Percentiles rank a stretch among this genome's conserved stretches.
Conservation (phyloP, 2,329 filamentous ascomycete species). For the Lithohypha guttulata region DNA sequence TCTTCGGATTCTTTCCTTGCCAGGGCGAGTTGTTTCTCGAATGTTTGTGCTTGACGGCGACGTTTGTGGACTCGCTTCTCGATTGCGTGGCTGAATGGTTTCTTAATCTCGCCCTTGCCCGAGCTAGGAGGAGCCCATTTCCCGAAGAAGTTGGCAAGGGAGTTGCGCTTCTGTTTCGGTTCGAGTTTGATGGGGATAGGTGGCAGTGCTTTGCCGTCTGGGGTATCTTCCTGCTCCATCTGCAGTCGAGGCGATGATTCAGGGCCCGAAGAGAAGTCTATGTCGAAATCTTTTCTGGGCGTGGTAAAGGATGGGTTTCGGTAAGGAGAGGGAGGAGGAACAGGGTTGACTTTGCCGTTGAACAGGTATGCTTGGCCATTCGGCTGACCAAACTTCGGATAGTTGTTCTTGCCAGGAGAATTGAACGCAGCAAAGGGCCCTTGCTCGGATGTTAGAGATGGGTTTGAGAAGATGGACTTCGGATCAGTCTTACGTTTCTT, state of each 20-base stretch:
- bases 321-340: slow-evolving; percentile 28
- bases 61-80: slow-evolving; percentile 39
- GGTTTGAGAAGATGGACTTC: not conserved
- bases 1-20: slow-evolving; percentile 32
- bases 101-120: slow-evolving; percentile 55
- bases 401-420: slow-evolving; percentile 39
- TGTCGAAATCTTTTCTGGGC: slow-evolving; percentile 35
- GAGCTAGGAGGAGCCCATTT: slow-evolving; percentile 38
- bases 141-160: slow-evolving; percentile 32
- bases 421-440: slow-evolving; percentile 33
- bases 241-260: slow-evolving; percentile 37
- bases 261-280: slow-evolving; percentile 38
- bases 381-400: slow-evolving; percentile 39
- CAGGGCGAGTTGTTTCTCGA: slow-evolving; percentile 31
- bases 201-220: slow-evolving; percentile 27
- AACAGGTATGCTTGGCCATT: slow-evolving; percentile 42
- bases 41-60: slow-evolving; percentile 37
- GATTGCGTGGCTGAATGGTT: slow-evolving; percentile 36
- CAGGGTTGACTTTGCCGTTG: slow-evolving; percentile 26
- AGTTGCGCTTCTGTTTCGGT: slow-evolving; percentile 28
- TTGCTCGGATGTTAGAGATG: slow-evolving; percentile 17
- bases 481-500: slow-evolving; percentile 31
- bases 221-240: slow-evolving; percentile 39
- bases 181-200: slow-evolving; percentile 19
- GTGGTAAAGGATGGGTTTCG: slow-evolving; percentile 37